Evolutionary conservation across 225 moss, liverwort and hornwort species (phyloP).

Genomic region (Rhytidiadelphus loreus): DNA sequence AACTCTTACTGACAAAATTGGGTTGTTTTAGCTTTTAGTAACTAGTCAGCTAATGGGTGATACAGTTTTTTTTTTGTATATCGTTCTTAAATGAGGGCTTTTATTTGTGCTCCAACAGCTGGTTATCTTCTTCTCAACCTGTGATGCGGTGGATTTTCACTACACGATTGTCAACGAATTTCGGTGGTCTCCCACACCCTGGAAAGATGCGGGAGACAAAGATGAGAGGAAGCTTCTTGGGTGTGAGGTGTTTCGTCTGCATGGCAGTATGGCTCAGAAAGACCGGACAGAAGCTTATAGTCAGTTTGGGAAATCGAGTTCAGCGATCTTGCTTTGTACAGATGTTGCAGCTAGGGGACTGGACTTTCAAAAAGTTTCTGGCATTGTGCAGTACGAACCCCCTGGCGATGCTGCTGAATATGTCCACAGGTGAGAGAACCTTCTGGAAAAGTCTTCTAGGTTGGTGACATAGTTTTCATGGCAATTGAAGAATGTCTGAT

Average conservation of each 20-base stretch:
- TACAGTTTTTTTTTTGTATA: not conserved
- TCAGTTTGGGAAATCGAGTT: constrained; percentile 65
- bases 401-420: constrained; percentile 99
- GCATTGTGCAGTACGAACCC: constrained; percentile 95
- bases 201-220: constrained; percentile 34
- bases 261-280: constrained; percentile 92
- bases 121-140: constrained; percentile 85
- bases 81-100: not conserved
- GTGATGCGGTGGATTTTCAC: constrained; percentile 97
- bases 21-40: not conserved
- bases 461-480: not conserved
- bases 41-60: not conserved
- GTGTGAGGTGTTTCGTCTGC: constrained; percentile 63
- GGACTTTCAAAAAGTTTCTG: constrained; percentile 87
- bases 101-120: constrained; percentile 20
- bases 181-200: constrained; percentile 53
- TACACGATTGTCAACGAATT: constrained; percentile 42
- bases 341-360: constrained; percentile 95
- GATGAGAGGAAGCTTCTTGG: constrained; percentile 46
- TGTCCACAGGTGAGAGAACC: constrained; percentile 70
- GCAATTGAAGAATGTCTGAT: not conserved
- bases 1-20: not conserved
- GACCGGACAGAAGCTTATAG: constrained; percentile 76
- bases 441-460: not conserved
- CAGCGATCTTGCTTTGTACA: constrained; percentile 80